Evolutionary conservation across 768 basidiomycete genomes (phyloP).

Genomic region (Mrakia blollopis): DNA sequence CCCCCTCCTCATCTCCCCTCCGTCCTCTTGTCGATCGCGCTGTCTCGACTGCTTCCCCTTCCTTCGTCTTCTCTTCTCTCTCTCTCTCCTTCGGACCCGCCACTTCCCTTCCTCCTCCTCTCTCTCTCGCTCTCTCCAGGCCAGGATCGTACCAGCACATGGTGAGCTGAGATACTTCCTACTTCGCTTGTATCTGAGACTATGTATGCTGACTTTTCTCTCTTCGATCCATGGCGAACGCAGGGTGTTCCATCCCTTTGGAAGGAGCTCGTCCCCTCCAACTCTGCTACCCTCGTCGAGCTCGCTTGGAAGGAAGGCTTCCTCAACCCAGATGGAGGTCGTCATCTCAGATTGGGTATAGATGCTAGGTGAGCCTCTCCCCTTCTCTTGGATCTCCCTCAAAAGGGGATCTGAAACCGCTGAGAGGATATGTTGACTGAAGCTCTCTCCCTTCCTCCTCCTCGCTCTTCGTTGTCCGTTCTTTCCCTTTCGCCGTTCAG

Average conservation of each 20-base stretch:
- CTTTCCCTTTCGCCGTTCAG: slow-evolving; percentile 30
- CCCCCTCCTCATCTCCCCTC: too few species aligned
- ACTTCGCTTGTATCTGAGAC: neutral
- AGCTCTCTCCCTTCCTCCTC: neutral
- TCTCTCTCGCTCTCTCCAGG: neutral
- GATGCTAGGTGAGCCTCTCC: slow-evolving; percentile 7
- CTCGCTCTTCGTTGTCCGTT: neutral
- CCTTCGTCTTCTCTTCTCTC: too few species aligned
- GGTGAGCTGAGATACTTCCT: neutral
- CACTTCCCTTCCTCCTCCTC: neutral
- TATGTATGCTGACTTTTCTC: neutral
- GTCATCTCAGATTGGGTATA: slow-evolving; percentile 56
- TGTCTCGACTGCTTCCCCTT: too few species aligned
- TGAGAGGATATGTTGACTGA: slow-evolving; percentile 4
- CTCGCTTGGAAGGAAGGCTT: neutral
- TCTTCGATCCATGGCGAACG: neutral
- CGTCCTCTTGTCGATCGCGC: too few species aligned
- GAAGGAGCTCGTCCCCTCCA: slow-evolving; percentile 35
- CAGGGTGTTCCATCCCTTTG: slow-evolving; percentile 47
- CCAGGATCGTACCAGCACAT: neutral
- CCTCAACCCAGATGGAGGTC: slow-evolving; percentile 48
- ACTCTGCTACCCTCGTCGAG: slow-evolving; percentile 3
- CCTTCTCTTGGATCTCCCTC: neutral
- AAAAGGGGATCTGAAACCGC: neutral
- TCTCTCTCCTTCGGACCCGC: neutral